Conservation (phyloP, 1,284 basidiomycete species). For the Gomphus bonarii region DNA sequence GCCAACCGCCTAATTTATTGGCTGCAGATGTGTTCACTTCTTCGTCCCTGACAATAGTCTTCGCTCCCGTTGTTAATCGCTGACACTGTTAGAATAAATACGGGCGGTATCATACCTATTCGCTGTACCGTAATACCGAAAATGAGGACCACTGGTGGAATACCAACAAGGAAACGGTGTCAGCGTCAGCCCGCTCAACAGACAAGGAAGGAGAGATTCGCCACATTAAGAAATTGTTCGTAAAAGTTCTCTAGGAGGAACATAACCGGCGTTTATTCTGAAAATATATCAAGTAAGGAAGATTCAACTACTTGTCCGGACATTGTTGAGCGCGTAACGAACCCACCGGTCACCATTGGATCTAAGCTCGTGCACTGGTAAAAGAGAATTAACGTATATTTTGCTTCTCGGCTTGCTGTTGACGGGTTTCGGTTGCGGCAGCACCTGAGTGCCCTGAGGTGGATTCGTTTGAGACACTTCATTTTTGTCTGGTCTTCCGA, state of each 20-base stretch:
- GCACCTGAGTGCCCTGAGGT: conserved; percentile 14
- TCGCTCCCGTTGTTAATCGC: conserved; percentile 93
- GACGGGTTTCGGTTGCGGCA: conserved; percentile 4
- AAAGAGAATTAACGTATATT: conserved; percentile 69
- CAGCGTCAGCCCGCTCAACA: conserved; percentile 54
- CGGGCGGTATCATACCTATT: conserved; percentile 78
- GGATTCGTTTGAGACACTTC: conserved; percentile 12
- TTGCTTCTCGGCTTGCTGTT: conserved; percentile 41
- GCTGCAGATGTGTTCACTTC: conserved; percentile 87
- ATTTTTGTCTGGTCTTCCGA: conserved; percentile 37
- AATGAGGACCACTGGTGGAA: conserved; percentile 63
- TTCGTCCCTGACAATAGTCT: conserved; percentile 90
- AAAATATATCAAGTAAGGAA: conserved; percentile 8
- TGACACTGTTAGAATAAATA: conserved; percentile 83
- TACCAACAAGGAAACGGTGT: conserved; percentile 12
- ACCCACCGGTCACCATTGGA: conserved; percentile 66
- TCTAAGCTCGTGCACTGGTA: conserved; percentile 57
- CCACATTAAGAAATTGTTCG: conserved; percentile 85
- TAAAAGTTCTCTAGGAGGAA: conserved; percentile 93
- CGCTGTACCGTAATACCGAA: conserved; percentile 85
- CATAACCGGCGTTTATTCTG: conserved; percentile 85
- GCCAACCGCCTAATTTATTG: conserved; percentile 80
- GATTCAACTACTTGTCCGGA: conserved; percentile 80
- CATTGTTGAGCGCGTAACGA: conserved; percentile 87
- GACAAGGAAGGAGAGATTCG: conserved; percentile 90